phyloP scores from a whole-genome alignment of 1,139 yeast genomes.

The Scheffersomyces cryptocercus region DNA sequence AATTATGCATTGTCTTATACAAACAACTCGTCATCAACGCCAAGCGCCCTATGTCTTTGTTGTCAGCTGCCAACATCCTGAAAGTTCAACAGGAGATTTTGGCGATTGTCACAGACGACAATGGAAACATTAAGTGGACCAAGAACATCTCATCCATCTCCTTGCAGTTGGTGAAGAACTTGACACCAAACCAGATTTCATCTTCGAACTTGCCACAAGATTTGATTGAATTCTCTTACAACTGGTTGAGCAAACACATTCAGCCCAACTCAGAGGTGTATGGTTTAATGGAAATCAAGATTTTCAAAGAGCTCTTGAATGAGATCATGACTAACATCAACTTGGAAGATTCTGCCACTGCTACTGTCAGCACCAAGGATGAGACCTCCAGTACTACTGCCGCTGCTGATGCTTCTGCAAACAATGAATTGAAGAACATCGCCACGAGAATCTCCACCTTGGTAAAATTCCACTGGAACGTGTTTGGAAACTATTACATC shows the following conservation, averaged over 20 bases:
- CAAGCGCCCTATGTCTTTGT: conserved; percentile 25
- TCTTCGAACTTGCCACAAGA: conserved; percentile 31
- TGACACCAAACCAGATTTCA: conserved; percentile 15
- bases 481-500: conserved; percentile 59
- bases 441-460: conserved; percentile 57
- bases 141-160: conserved; percentile 74
- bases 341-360: neutral
- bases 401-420: conserved; percentile 3
- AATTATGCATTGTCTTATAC: conserved; percentile 70
- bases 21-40: conserved; percentile 60
- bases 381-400: conserved; percentile 1
- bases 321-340: conserved; percentile 22
- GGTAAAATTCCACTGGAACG: conserved; percentile 72
- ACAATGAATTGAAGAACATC: conserved; percentile 48
- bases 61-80: conserved; percentile 29
- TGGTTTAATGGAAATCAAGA: conserved; percentile 70
- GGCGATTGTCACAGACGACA: conserved; percentile 81
- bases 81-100: conserved; percentile 60
- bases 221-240: conserved; percentile 65
- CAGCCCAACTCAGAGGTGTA: conserved; percentile 84
- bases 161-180: conserved; percentile 63
- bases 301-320: conserved; percentile 51
- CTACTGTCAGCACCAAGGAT: conserved; percentile 4
- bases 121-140: conserved; percentile 90
- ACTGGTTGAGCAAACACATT: conserved; percentile 83